Conservation (phyloP, 2,329 filamentous ascomycete species). For the Neofusicoccum sp. region DNA sequence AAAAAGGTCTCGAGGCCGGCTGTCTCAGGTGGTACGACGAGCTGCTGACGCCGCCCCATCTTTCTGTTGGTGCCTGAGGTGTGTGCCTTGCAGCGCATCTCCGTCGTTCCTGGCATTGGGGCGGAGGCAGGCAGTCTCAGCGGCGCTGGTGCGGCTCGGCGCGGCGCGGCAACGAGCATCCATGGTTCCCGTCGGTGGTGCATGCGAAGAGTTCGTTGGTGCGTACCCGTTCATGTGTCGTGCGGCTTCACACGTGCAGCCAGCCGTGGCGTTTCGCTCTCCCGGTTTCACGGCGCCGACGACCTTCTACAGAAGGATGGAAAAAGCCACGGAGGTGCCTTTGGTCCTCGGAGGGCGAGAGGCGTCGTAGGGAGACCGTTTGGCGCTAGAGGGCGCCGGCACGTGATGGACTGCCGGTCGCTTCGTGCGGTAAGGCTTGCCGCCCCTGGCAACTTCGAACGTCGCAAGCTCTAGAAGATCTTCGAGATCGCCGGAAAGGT, state of each 20-base stretch:
- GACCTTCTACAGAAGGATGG: background rate
- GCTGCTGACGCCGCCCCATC: slow-evolving; percentile 16
- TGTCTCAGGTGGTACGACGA: slow-evolving; percentile 18
- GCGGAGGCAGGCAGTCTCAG: background rate
- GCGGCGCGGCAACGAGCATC: background rate
- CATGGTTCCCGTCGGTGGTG: background rate
- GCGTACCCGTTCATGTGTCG: background rate
- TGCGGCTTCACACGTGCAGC: background rate
- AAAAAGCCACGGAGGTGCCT: no score
- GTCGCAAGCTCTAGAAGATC: slow-evolving; percentile 2
- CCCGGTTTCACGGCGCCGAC: background rate
- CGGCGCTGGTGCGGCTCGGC: slow-evolving; percentile 10
- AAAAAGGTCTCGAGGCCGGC: slow-evolving; percentile 8
- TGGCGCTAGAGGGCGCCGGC: background rate
- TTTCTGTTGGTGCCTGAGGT: background rate
- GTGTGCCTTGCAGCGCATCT: background rate
- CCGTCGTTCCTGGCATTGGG: background rate
- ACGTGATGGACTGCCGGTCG: background rate
- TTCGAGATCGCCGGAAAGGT: background rate
- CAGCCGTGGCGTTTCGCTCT: no score
- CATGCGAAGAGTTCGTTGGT: background rate
- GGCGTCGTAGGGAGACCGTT: background rate
- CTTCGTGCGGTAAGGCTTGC: background rate
- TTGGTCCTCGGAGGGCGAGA: no score
- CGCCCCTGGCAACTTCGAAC: background rate